Evolutionary conservation across 1,139 yeast genomes (phyloP), one percentile per base, ranked within the genome.

Genomic region (Protomyces inouyei): DNA sequence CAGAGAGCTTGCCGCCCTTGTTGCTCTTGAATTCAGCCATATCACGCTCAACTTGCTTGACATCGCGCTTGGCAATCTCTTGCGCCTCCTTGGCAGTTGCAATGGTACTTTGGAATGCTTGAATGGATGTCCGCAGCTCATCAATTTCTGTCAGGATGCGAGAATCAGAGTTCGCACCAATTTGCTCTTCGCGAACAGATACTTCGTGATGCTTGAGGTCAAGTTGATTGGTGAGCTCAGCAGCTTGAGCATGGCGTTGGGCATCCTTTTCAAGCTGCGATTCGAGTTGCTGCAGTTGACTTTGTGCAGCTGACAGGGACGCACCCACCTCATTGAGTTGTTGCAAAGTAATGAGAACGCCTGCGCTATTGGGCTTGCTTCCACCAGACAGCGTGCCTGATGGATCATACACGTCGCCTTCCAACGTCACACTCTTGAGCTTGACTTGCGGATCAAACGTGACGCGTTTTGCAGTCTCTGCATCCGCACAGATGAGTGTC

Each of bases 381-480:
- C 98, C 98, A 63, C 99, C 99, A 0, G 97, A 88, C 51, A 95
- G 78, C 25, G 96, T 90, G 14, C 99, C 99, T 70, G 87, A 91
- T 0, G 98, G 98, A 73, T 95, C 98, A 76, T 92, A 95, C 10
- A 87, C 82, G 75, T 93, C 98, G 57, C 98, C 99, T 63, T 92
- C 95, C 52, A 88, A 74, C 0, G 99, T 95, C 14, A 95, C 92
- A n/a, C 96, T 87, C 71, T 93, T 84, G 0, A 92, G 80, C 68
- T 89, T 81, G 14, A 93, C 85, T 66, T 83, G 80, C 0, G 93
- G 95, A 73, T 92, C 85, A 74, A 92, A 95, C 0, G 98, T 91
- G 3, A 93, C 87, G 57, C 80, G 78, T 71, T 92, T 88, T 0
- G 98, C 98, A 0, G 96, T 85, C 36, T 88, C 86, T 0, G 96